Conservation (phyloP, 345 rosid genomes). For the Pistacia vera region DNA sequence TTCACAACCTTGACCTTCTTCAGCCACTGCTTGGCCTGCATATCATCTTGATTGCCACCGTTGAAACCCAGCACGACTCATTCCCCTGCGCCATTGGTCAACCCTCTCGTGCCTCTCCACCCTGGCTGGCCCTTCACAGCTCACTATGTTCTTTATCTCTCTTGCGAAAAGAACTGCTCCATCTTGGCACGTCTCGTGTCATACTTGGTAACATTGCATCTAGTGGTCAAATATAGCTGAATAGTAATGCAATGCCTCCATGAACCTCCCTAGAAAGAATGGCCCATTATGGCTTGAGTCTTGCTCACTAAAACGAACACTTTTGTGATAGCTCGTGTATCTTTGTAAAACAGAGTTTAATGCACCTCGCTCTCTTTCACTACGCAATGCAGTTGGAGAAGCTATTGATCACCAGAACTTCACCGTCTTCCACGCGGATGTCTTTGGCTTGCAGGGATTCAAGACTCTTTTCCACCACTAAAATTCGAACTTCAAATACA, state of each 20-base stretch:
- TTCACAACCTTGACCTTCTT: constrained; percentile 34
- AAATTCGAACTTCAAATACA: constrained; percentile 34
- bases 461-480: constrained; percentile 28
- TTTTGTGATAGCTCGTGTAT: constrained; percentile 31
- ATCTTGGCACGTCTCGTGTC: constrained; percentile 57
- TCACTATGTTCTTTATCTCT: constrained; percentile 68
- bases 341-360: constrained; percentile 42
- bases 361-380: constrained; percentile 62
- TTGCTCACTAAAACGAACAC: constrained; percentile 47
- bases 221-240: constrained; percentile 59
- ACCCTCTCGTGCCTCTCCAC: constrained; percentile 58
- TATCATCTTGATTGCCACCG: constrained; percentile 35
- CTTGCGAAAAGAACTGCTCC: constrained; percentile 59
- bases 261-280: constrained; percentile 60
- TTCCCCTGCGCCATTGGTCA: constrained; percentile 59
- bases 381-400: constrained; percentile 47
- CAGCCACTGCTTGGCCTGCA: constrained; percentile 49
- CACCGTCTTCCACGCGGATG: constrained; percentile 26
- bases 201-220: constrained; percentile 58
- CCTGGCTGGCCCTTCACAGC: constrained; percentile 55
- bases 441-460: constrained; percentile 39
- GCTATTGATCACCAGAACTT: constrained; percentile 45
- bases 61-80: constrained; percentile 61
- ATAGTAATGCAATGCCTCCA: constrained; percentile 69
- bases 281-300: constrained; percentile 59